Conservation (phyloP, 73 alveolate genomes). For the Paramecium primaurelia region DNA sequence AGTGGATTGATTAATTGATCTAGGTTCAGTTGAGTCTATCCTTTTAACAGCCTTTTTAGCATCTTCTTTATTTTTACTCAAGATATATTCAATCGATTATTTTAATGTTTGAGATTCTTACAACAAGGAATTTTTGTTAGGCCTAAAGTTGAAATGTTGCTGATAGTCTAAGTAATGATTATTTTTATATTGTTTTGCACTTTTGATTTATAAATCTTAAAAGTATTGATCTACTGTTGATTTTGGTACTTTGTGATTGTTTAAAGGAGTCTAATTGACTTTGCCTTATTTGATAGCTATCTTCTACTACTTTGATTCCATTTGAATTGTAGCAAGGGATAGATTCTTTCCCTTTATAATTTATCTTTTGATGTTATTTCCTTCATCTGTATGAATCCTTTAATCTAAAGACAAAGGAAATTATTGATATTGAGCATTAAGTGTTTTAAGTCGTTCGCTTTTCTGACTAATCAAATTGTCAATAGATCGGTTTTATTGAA, state of each 20-base stretch:
- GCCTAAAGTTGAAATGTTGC: background rate
- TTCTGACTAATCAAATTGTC: background rate
- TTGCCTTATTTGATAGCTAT: background rate
- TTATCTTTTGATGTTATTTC: background rate
- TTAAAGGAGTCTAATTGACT: background rate
- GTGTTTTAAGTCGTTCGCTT: constrained; percentile 1
- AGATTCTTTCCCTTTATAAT: background rate
- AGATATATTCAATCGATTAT: constrained; percentile 2
- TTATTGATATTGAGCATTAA: background rate
- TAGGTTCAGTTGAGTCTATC: background rate
- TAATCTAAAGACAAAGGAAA: background rate
- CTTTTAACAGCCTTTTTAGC: background rate
- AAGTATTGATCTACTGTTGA: background rate
- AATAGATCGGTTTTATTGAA: background rate
- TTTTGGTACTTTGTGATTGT: background rate
- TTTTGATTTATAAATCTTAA: background rate
- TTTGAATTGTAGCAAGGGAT: background rate
- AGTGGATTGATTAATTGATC: background rate
- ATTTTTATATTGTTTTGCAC: background rate
- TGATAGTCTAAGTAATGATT: background rate
- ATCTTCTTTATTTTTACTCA: background rate
- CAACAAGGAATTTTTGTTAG: background rate
- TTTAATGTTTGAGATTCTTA: background rate
- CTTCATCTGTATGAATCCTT: constrained; percentile 20
- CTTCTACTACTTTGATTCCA: background rate